Evolutionary conservation across 139 green algal species (phyloP).

Genomic region (Haematococcus lacustris): DNA sequence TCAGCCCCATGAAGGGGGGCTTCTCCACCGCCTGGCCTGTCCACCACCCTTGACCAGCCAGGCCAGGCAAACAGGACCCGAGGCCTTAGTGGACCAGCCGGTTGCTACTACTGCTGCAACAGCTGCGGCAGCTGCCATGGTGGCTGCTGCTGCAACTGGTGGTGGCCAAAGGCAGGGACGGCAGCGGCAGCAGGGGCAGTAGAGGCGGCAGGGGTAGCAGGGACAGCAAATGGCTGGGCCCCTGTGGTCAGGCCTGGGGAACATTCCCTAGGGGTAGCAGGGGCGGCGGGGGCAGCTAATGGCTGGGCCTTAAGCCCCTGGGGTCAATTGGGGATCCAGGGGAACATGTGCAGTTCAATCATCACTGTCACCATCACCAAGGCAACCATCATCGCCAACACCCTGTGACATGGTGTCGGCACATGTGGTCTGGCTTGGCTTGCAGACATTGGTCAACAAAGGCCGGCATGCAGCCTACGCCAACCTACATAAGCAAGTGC

Average conservation of each 20-base stretch:
- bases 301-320: neutral
- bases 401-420: neutral
- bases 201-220: no score
- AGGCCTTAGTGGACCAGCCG: neutral
- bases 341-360: neutral
- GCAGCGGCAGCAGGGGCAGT: no score
- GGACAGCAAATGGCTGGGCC: no score
- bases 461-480: constrained; percentile 38
- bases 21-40: neutral
- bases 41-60: neutral
- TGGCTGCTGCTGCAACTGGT: neutral
- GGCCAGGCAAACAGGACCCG: neutral
- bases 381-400: neutral
- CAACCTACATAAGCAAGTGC: constrained; percentile 12
- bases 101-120: neutral
- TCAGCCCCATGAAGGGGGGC: no score
- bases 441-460: constrained; percentile 25
- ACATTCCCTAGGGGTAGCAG: no score
- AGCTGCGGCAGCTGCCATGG: neutral
- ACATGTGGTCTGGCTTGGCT: neutral
- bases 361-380: neutral
- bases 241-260: no score
- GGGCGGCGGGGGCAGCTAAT: neutral
- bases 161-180: no score
- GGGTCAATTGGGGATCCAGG: neutral